These are phyloP conservation scores for Picea glauca DNA, from an alignment of 75 land plant species.

Conservation along the genomic window DNA sequence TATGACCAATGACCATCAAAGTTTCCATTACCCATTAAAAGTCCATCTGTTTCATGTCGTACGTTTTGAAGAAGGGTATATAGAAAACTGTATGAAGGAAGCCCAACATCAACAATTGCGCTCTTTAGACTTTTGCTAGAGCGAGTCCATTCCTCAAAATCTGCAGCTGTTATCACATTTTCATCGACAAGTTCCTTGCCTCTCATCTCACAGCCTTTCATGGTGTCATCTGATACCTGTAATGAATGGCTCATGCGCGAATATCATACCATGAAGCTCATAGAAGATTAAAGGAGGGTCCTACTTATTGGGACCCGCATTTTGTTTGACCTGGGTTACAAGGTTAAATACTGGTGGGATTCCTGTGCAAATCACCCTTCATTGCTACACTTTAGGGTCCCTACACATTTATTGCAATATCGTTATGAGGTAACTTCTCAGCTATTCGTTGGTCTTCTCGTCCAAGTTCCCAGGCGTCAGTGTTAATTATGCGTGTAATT, in stretches of 20 bases:
- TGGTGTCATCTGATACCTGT: constrained; percentile 67
- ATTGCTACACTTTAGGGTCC: too few relatives aligned
- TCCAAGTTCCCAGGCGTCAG: too few relatives aligned
- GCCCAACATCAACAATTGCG: constrained; percentile 44
- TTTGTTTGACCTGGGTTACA: not conserved
- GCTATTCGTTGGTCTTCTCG: too few relatives aligned
- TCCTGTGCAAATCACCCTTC: too few relatives aligned
- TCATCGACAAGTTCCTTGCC: constrained; percentile 58
- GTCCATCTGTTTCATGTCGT: constrained; percentile 47
- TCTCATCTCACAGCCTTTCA: constrained; percentile 40
- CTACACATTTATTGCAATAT: too few relatives aligned
- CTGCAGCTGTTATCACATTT: constrained; percentile 38
- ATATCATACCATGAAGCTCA: not conserved
- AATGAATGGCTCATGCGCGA: not conserved
- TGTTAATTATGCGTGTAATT: too few relatives aligned
- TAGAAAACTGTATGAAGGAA: constrained; percentile 50
- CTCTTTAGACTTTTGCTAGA: constrained; percentile 18
- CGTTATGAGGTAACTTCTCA: too few relatives aligned
- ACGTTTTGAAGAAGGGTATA: constrained; percentile 33
- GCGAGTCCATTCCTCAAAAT: constrained; percentile 51
- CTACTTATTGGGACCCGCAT: not conserved
- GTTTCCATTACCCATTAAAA: constrained; percentile 32
- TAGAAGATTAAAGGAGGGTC: not conserved
- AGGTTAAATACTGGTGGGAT: not conserved
- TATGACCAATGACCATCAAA: not conserved